Evolutionary conservation across 768 basidiomycete species (phyloP), one percentile per base, ranked within the genome.

Genomic region (Neoboletus brunneissimus): DNA sequence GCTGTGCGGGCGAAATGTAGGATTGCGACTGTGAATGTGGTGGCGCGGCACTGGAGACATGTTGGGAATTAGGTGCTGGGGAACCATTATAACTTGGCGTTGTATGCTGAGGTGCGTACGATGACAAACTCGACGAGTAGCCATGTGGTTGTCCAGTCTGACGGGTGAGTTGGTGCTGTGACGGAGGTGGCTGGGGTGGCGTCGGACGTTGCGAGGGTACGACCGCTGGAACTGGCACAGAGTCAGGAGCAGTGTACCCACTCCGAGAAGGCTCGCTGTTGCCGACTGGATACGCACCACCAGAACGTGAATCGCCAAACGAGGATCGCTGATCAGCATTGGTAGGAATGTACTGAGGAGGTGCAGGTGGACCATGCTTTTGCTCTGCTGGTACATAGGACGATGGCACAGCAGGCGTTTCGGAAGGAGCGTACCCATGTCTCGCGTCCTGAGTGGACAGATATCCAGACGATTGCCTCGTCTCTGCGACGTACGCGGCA

Each of bases 21-120:
- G 70, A 61, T 13, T 75, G 75, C 22, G 73, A 65, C 11, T 68
- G 72, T 8, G 55, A 31, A 23, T 60, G 65, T 25, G 56, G 12
- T 32, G 60, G 54, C 13, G 42, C 40, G 6, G 54, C 29, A 25
- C 48, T 47, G 4, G 61, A 47, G 35, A 54, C 45, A 20, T 65
- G 63, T 22, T 65, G 61, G 3, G 62, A 11, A 45, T 34, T 61
- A 20, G 73, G 47, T 7, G 31, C 40, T n/a, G 65, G 54, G 4
- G 68, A 67, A 9, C 59, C 34, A 7, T n/a, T 48, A 7, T 63
- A 68, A 11, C 13, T 51, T 8, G 63, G 27, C 23, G 58, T 22
- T 35, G 62, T 13, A 55, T 59, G 63, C 37, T 66, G 58, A 3
- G 55, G 1, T 3, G 51, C 6, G 37, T 64, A 67, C 6, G 67